These are phyloP conservation scores for Trichoderma atrobrunneum DNA, from an alignment of 2,329 filamentous ascomycete species.

Conservation along the genomic window DNA sequence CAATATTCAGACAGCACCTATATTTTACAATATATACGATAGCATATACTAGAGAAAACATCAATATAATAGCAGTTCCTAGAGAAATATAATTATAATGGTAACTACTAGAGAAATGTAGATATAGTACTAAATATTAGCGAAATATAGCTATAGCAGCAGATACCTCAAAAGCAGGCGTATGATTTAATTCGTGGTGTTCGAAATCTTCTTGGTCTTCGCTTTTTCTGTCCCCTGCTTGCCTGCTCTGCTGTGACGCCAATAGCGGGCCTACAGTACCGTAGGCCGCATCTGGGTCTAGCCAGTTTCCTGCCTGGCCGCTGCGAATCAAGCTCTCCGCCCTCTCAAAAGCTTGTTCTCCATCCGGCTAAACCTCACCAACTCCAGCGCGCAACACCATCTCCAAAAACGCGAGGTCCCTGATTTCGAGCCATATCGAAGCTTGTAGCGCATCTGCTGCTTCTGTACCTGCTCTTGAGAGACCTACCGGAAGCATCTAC, in stretches of 20 bases:
- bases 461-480: background rate
- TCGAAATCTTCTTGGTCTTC: too few species aligned
- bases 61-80: too few species aligned
- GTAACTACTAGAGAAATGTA: too few species aligned
- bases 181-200: too few species aligned
- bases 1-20: too few species aligned
- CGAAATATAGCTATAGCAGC: too few species aligned
- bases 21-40: too few species aligned
- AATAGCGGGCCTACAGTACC: background rate
- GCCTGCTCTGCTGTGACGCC: background rate
- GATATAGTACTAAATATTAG: too few species aligned
- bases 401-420: background rate
- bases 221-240: too few species aligned
- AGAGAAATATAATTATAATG: too few species aligned
- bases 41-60: too few species aligned
- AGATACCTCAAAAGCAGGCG: too few species aligned
- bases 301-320: constrained; percentile 2
- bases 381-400: constrained; percentile 1
- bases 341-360: constrained; percentile 15
- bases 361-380: constrained; percentile 17
- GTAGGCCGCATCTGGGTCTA: background rate
- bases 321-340: constrained; percentile 12
- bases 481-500: background rate
- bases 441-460: background rate
- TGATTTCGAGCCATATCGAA: background rate